These are phyloP conservation scores for Nigrospora sphaerica DNA, from an alignment of 2,329 filamentous ascomycete species.

Conservation along the genomic window DNA sequence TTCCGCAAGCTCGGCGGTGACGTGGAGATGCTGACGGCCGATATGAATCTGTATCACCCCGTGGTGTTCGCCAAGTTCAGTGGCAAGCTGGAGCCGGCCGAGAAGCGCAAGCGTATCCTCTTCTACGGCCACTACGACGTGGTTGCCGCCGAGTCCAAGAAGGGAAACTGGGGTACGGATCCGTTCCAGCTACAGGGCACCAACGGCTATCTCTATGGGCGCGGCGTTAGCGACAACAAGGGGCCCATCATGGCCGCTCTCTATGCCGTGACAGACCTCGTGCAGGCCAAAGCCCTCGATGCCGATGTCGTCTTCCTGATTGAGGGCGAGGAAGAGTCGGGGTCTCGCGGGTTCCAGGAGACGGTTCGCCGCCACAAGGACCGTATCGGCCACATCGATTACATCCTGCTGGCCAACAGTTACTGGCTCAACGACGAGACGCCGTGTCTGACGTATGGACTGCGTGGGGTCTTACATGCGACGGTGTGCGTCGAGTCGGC, in stretches of 20 bases:
- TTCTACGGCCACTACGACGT: constrained; percentile 99
- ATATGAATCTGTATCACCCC: constrained; percentile 68
- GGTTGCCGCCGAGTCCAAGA: constrained; percentile 78
- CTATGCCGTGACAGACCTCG: constrained; percentile 85
- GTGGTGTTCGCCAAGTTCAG: constrained; percentile 89
- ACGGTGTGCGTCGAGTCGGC: constrained; percentile 82
- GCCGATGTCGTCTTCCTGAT: constrained; percentile 92
- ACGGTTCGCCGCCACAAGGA: constrained; percentile 74
- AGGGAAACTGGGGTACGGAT: constrained; percentile 77
- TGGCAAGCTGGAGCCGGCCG: constrained; percentile 60
- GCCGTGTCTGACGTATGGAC: constrained; percentile 88
- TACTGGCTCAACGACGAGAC: constrained; percentile 98
- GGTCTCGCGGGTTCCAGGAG: constrained; percentile 83
- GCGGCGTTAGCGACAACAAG: constrained; percentile 97
- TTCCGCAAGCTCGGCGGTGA: constrained; percentile 89
- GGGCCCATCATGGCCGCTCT: constrained; percentile 90
- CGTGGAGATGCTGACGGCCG: constrained; percentile 82
- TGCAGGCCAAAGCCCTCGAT: constrained; percentile 73
- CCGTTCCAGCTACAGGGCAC: constrained; percentile 86
- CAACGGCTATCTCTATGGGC: constrained; percentile 89
- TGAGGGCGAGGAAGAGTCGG: constrained; percentile 93
- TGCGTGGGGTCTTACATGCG: constrained; percentile 89
- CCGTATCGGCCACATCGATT: constrained; percentile 84
- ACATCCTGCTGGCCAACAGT: constrained; percentile 91
- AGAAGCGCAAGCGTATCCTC: constrained; percentile 73